Evolutionary conservation across 805 yeast species (phyloP), one percentile per base, ranked within the genome.

Genomic region (Candida fluviatilis): DNA sequence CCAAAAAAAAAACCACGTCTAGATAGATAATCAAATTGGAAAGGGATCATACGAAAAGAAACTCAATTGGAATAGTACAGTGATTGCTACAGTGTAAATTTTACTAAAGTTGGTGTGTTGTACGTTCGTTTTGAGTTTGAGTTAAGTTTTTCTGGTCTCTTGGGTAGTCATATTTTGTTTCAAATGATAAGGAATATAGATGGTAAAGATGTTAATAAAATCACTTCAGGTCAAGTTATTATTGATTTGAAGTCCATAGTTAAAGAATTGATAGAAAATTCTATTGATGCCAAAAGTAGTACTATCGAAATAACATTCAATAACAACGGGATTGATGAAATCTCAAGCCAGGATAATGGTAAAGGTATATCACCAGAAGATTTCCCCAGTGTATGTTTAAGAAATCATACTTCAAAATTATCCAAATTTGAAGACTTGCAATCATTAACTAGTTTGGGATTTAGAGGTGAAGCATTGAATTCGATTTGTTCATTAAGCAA

Each of bases 141-240:
- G n/a, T n/a, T n/a, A n/a, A n/a, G n/a, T n/a, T n/a, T n/a, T n/a
- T n/a, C n/a, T n/a, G n/a, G n/a, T n/a, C n/a, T n/a, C n/a, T n/a
- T n/a, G n/a, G n/a, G n/a, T n/a, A n/a, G n/a, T n/a, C n/a, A n/a
- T 21, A 21, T 21, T 21, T 6, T 6, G 8, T 21, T 21, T 10
- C 6, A 21, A 21, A 21, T 21, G 24, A 61, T 61, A 15, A 36
- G 45, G 18, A 50, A 47, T 17, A 53, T 62, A 6, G 67, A 65
- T 25, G 46, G 46, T 1, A 48, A 50, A 7, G 95, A 90, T 48
- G 71, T 89, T 5, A 86, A 84, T 47, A 69, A 73, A 42, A 78
- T 91, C 40, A 88, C 96, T 0, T 87, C 97, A 0, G 96, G 96
- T 0, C 99, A 93, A 57, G 98, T 93, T 11, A 84, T 93, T 10